phyloP scores from a whole-genome alignment of 1,284 basidiomycete genomes.

The Phellopilus nigrolimitatus region DNA sequence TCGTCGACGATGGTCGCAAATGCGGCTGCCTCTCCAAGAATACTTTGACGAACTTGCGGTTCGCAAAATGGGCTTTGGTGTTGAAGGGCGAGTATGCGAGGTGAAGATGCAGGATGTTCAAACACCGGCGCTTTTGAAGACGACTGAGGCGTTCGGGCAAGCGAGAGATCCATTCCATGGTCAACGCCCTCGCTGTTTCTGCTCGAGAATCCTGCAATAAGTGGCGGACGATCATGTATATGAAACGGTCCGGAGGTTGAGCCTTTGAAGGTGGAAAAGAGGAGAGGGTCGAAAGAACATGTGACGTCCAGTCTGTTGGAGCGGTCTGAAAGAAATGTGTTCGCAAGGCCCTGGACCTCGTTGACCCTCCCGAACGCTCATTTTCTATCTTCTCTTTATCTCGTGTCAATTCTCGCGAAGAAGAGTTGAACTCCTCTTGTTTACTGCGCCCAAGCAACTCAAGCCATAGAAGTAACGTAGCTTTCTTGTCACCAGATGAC shows the following conservation, averaged over 20 bases:
- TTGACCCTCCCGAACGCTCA: no score
- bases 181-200: conserved; percentile 27
- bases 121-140: conserved; percentile 22
- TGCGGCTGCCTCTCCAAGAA: conserved; percentile 43
- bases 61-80: conserved; percentile 27
- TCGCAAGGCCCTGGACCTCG: no score
- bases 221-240: conserved; percentile 11
- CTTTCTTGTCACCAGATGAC: not conserved
- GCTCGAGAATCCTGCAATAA: conserved; percentile 9
- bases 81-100: conserved; percentile 24
- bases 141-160: conserved; percentile 24
- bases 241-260: conserved; percentile 12
- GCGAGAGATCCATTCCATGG: conserved; percentile 25
- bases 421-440: conserved; percentile 2
- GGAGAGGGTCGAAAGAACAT: not conserved
- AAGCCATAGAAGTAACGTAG: not conserved
- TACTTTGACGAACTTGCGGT: conserved; percentile 35
- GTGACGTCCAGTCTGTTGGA: no score
- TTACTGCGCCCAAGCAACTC: conserved; percentile 17
- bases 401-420: no score
- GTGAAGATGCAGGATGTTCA: conserved; percentile 33
- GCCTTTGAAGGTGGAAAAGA: not conserved
- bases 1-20: conserved; percentile 55
- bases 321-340: no score
- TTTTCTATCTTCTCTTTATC: no score